These are phyloP conservation scores for Candida maltosa DNA, from an alignment of 805 yeast species.

Conservation along the genomic window DNA sequence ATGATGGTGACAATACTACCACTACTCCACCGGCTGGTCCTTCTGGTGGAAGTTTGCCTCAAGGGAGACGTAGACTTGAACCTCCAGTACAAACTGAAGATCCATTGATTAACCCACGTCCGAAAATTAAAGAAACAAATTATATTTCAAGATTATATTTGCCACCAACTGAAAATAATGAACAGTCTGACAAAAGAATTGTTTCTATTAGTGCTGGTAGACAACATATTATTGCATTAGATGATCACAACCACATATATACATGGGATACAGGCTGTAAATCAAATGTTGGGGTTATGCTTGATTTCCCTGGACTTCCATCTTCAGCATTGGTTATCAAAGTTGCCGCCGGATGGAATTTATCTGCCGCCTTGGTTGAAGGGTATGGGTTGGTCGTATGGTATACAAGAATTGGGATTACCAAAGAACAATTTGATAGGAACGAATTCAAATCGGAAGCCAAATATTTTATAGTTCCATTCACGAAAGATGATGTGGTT, in stretches of 20 bases:
- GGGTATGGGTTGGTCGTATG: conserved; percentile 58
- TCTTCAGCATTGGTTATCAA: conserved; percentile 2
- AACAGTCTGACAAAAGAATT: conserved; percentile 31
- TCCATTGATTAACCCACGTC: conserved; percentile 3
- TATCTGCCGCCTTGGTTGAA: conserved; percentile 47
- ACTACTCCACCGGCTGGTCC: conserved; percentile 2
- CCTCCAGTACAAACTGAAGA: too few relatives aligned
- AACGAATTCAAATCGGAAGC: conserved; percentile 25
- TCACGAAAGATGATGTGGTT: conserved; percentile 35
- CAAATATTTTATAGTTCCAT: conserved; percentile 37
- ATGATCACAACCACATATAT: conserved; percentile 46
- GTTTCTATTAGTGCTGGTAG: conserved; percentile 60
- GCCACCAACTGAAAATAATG: conserved; percentile 12
- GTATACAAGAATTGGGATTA: conserved; percentile 33
- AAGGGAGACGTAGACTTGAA: conserved; percentile 11
- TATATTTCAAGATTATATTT: conserved; percentile 21
- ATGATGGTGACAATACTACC: background rate
- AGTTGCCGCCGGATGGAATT: conserved; percentile 67
- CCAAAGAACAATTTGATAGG: conserved; percentile 15
- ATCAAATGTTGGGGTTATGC: conserved; percentile 35
- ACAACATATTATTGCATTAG: conserved; percentile 60
- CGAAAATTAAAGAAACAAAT: conserved; percentile 14
- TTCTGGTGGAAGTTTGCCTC: conserved; percentile 5
- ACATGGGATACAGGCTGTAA: conserved; percentile 56
- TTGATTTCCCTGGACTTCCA: conserved; percentile 28